Evolutionary conservation across 2,329 filamentous ascomycete species (phyloP).

Genomic region (Colletotrichum liaoningense): DNA sequence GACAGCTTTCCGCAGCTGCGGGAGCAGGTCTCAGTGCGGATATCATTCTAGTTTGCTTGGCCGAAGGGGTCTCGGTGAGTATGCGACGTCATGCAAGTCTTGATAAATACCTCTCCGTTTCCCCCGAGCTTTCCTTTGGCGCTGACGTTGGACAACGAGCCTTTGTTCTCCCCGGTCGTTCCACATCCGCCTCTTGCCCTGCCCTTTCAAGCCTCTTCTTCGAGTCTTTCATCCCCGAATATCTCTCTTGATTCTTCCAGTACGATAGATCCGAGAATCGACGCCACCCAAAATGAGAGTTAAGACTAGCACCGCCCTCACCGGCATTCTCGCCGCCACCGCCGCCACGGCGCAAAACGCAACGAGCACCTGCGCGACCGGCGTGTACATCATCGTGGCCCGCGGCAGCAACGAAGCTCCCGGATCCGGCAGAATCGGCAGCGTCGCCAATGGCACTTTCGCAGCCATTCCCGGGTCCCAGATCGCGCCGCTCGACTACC

Average conservation of each 20-base stretch:
- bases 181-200: not conserved
- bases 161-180: not conserved
- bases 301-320: constrained; percentile 7
- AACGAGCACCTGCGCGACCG: constrained; percentile 44
- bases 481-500: constrained; percentile 51
- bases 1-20: not conserved
- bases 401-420: constrained; percentile 50
- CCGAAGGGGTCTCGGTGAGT: not conserved
- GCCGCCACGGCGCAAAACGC: constrained; percentile 39
- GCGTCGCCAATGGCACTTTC: constrained; percentile 46
- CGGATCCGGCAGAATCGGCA: constrained; percentile 48
- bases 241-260: not conserved
- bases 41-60: not conserved
- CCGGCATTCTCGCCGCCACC: constrained; percentile 41
- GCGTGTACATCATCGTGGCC: constrained; percentile 53
- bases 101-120: constrained; percentile 22
- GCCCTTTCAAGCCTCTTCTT: not conserved
- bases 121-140: not conserved
- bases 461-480: constrained; percentile 47
- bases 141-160: not conserved
- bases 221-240: not conserved
- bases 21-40: not conserved
- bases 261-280: not conserved
- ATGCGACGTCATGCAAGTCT: constrained; percentile 2
- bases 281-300: constrained; percentile 14